phyloP scores from a whole-genome alignment of 2,329 filamentous ascomycete genomes.

The Penicillium freii region DNA sequence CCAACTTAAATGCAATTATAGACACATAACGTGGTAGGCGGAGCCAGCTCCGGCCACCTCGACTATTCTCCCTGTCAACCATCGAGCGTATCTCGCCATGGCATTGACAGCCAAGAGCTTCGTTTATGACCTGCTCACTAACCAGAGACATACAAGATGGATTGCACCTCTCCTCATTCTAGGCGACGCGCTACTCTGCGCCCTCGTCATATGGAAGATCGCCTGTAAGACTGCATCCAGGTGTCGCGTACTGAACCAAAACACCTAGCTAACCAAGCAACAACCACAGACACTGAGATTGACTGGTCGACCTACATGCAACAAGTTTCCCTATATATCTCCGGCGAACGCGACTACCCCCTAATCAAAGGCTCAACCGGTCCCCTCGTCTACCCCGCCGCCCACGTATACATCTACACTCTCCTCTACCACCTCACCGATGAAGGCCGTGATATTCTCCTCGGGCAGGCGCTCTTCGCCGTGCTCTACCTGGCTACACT shows the following conservation, averaged over 20 bases:
- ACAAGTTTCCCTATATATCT: conserved; percentile 74
- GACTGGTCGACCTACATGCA: conserved; percentile 98
- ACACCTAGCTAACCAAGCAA: conserved; percentile 15
- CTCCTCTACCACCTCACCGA: conserved; percentile 74
- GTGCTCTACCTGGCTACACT: conserved; percentile 74
- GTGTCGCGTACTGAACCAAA: conserved; percentile 5
- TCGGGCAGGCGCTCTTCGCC: conserved; percentile 83
- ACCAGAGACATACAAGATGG: conserved; percentile 60
- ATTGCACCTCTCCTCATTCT: conserved; percentile 66
- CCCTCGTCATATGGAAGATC: conserved; percentile 73
- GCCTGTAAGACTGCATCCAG: conserved; percentile 62
- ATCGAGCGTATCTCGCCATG: conserved; percentile 28
- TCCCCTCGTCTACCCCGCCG: conserved; percentile 90
- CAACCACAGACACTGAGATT: conserved; percentile 79
- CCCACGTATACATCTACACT: conserved; percentile 88
- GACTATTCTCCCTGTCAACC: conserved; percentile 14
- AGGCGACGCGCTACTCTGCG: conserved; percentile 69
- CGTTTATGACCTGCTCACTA: conserved; percentile 47
- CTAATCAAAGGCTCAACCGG: conserved; percentile 84
- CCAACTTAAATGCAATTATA: not conserved
- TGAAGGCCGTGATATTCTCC: conserved; percentile 69
- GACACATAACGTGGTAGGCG: not conserved
- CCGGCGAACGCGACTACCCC: conserved; percentile 85
- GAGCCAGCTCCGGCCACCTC: conserved; percentile 22
- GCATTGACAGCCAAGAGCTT: conserved; percentile 27